Conservation (phyloP, 257 asterid species). For the Solanum lycopersicoides region DNA sequence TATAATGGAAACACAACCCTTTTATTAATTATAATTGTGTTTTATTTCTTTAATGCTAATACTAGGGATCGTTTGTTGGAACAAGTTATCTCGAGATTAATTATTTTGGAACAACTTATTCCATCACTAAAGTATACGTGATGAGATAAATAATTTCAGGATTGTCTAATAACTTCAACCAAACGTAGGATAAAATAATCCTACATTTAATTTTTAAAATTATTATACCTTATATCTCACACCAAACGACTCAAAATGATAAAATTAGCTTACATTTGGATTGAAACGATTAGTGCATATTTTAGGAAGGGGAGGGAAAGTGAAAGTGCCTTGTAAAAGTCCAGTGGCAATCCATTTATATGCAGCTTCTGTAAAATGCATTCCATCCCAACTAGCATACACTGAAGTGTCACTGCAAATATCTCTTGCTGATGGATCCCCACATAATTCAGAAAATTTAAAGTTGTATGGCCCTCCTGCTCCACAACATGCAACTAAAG, state of each 20-base stretch:
- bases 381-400: slow-evolving; percentile 25
- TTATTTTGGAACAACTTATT: too few relatives aligned
- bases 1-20: too few relatives aligned
- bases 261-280: background rate
- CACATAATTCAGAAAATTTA: background rate
- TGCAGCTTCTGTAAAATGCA: slow-evolving; percentile 35
- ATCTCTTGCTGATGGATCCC: background rate
- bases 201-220: too few relatives aligned
- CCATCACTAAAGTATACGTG: fast-evolving
- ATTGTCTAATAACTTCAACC: too few relatives aligned
- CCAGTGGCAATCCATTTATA: slow-evolving; percentile 11
- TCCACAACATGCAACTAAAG: slow-evolving; percentile 29
- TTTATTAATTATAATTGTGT: too few relatives aligned
- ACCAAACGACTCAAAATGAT: too few relatives aligned
- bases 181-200: too few relatives aligned
- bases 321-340: slow-evolving; percentile 8
- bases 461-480: slow-evolving; percentile 19
- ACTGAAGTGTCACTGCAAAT: slow-evolving; percentile 21
- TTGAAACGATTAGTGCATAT: background rate
- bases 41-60: too few relatives aligned
- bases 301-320: slow-evolving; percentile 1
- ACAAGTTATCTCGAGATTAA: too few relatives aligned
- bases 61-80: too few relatives aligned
- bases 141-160: too few relatives aligned
- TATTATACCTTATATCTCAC: too few relatives aligned